Evolutionary conservation across 163 green algal genomes (phyloP).

Genomic region (Chloroidium sp.): DNA sequence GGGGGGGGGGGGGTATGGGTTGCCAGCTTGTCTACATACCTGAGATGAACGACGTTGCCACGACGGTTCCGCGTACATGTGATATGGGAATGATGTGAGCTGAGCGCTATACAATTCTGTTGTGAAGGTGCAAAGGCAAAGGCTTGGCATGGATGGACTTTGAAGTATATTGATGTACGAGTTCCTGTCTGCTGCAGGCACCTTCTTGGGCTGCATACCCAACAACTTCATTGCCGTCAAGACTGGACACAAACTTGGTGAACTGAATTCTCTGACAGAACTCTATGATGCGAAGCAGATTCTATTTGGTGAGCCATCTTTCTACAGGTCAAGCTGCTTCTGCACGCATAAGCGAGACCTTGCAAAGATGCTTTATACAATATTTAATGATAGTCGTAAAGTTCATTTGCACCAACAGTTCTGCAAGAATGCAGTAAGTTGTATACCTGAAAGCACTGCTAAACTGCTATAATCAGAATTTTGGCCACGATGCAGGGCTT

Average conservation of each 20-base stretch:
- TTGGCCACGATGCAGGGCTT: too few species aligned
- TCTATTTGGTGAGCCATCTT: conserved; percentile 10
- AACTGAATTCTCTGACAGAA: conserved; percentile 39
- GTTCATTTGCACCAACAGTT: neutral
- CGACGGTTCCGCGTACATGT: too few species aligned
- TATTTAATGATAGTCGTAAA: neutral
- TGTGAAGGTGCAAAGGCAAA: too few species aligned
- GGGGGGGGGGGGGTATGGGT: too few species aligned
- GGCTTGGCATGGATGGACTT: too few species aligned
- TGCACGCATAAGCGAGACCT: neutral
- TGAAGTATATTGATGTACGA: neutral
- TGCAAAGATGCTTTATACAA: neutral
- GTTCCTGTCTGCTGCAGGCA: conserved; percentile 23
- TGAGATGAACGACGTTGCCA: too few species aligned
- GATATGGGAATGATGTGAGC: too few species aligned
- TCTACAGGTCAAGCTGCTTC: neutral
- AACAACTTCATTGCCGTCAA: conserved; percentile 61
- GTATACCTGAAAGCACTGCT: neutral
- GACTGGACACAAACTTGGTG: conserved; percentile 37
- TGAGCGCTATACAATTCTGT: too few species aligned
- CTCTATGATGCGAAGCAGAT: conserved; percentile 34
- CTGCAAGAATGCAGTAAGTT: neutral
- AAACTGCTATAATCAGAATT: neutral
- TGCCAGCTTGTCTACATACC: too few species aligned
- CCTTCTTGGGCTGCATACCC: conserved; percentile 53